Evolutionary conservation across 2,329 filamentous ascomycete species (phyloP).

Genomic region (Rhexocercosporidium sp.): DNA sequence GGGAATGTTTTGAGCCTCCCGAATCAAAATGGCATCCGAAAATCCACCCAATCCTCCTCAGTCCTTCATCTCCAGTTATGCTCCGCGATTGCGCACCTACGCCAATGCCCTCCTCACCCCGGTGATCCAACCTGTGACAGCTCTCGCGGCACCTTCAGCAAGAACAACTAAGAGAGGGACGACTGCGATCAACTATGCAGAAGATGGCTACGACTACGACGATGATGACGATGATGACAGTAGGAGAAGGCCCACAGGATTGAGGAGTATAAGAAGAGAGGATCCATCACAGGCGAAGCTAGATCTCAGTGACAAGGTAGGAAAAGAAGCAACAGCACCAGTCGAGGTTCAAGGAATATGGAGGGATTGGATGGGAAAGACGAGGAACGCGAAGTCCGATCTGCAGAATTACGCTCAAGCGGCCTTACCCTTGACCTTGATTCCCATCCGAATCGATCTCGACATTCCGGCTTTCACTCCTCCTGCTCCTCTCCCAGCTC

Average conservation of each 20-base stretch:
- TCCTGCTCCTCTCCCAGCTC: constrained; percentile 66
- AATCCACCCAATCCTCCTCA: constrained; percentile 61
- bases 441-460: constrained; percentile 95
- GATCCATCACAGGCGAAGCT: constrained; percentile 68
- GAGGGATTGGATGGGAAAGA: constrained; percentile 93
- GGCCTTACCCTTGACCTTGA: constrained; percentile 83
- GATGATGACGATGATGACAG: constrained; percentile 78
- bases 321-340: constrained; percentile 79
- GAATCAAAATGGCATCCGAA: constrained; percentile 36
- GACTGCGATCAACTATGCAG: constrained; percentile 95
- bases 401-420: constrained; percentile 69
- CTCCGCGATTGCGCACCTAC: constrained; percentile 86
- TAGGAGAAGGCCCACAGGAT: constrained; percentile 73
- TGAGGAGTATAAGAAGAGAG: constrained; percentile 82
- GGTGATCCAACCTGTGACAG: constrained; percentile 72
- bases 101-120: constrained; percentile 91
- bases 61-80: constrained; percentile 89
- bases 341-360: constrained; percentile 89
- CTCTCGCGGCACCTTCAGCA: constrained; percentile 67
- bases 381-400: constrained; percentile 59
- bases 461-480: constrained; percentile 83
- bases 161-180: constrained; percentile 97
- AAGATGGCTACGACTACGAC: constrained; percentile 90
- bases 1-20: constrained; percentile 29
- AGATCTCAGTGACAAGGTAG: constrained; percentile 75